A percentile compares a stretch with the other conserved stretches of the same genome.
Evolutionary conservation across 257 asterid species (phyloP).

Genomic region (Forsythia viridissima): DNA sequence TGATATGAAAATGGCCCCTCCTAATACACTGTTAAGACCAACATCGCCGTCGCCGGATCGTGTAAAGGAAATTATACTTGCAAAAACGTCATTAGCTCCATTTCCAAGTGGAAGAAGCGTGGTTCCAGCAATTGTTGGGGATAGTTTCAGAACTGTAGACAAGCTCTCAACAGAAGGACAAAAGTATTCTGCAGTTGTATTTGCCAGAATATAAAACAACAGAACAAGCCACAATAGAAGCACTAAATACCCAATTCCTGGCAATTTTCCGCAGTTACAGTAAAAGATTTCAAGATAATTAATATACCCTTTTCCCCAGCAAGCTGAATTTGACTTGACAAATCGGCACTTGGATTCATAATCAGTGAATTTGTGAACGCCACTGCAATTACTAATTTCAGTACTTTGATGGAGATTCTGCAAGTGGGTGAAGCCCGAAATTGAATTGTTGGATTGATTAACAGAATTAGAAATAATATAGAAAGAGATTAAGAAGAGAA

Average conservation of each 20-base stretch:
- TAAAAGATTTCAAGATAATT: constrained; percentile 64
- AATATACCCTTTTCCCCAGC: constrained; percentile 55
- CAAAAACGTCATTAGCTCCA: constrained; percentile 79
- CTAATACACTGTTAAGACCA: constrained; percentile 70
- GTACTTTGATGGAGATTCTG: background rate
- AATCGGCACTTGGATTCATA: constrained; percentile 44
- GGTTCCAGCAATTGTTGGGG: constrained; percentile 80
- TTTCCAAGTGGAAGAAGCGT: constrained; percentile 87
- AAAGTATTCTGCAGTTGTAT: constrained; percentile 75
- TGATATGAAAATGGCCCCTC: constrained; percentile 76
- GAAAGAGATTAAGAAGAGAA: constrained; percentile 42
- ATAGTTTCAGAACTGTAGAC: constrained; percentile 49
- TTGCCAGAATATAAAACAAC: constrained; percentile 62
- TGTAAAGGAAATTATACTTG: constrained; percentile 61
- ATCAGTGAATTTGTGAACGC: constrained; percentile 29
- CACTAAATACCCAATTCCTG: constrained; percentile 39
- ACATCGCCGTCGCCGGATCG: constrained; percentile 56
- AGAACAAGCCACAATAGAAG: constrained; percentile 57
- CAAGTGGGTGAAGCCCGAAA: background rate
- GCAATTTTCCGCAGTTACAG: constrained; percentile 41
- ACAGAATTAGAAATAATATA: constrained; percentile 29
- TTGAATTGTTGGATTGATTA: background rate
- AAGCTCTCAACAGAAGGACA: constrained; percentile 64
- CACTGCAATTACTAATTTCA: constrained; percentile 30
- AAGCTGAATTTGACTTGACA: constrained; percentile 36